These are phyloP conservation scores for Theobroma grandiflorum DNA, from an alignment of 441 rosid genomes.

Conservation along the genomic window DNA sequence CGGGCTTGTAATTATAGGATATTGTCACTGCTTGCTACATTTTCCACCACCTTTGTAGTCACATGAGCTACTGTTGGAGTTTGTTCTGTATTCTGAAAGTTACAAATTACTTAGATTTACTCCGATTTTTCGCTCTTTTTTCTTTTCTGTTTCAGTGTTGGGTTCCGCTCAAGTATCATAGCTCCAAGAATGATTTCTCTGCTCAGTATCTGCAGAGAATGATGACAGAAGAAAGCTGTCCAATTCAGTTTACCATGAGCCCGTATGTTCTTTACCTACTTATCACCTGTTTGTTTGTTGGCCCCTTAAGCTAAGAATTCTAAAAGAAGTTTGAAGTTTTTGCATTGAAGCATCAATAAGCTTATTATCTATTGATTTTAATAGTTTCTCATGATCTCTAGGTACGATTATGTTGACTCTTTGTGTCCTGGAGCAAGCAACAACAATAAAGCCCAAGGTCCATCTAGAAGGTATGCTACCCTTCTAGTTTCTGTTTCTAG, in stretches of 20 bases:
- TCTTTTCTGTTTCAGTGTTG: conserved; percentile 55
- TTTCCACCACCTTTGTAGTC: neutral
- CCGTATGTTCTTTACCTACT: conserved; percentile 47
- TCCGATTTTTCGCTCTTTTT: neutral
- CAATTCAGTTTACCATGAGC: conserved; percentile 71
- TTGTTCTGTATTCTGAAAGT: neutral
- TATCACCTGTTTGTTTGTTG: conserved; percentile 22
- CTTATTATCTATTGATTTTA: conserved; percentile 26
- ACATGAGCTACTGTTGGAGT: neutral
- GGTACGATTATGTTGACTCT: conserved; percentile 68
- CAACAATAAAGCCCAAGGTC: conserved; percentile 45
- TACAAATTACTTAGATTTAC: conserved; percentile 10
- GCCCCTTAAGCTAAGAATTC: conserved; percentile 14
- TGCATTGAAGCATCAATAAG: conserved; percentile 18
- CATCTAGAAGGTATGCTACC: conserved; percentile 57
- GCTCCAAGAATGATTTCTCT: conserved; percentile 68
- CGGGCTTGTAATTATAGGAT: neutral
- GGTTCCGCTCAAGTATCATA: conserved; percentile 80
- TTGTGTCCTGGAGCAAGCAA: conserved; percentile 66
- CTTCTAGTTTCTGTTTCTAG: neutral
- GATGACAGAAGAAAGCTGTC: conserved; percentile 58
- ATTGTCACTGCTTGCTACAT: neutral
- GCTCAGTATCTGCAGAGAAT: conserved; percentile 63
- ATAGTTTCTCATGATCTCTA: conserved; percentile 36
- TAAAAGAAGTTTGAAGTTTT: conserved; percentile 23